These are phyloP conservation scores for Inga laurina DNA, from an alignment of 306 rosid genomes.

Conservation along the genomic window DNA sequence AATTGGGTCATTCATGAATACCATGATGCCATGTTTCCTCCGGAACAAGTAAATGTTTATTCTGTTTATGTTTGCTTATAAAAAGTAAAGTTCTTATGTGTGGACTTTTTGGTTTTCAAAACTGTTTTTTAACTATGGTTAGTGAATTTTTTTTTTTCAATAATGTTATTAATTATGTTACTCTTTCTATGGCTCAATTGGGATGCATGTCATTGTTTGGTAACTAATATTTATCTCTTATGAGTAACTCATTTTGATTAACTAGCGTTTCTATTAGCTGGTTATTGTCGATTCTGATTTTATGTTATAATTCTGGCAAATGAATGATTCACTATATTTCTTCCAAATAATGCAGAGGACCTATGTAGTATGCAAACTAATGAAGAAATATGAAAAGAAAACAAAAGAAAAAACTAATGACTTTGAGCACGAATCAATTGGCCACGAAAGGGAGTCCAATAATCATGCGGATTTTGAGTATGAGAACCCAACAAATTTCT, in stretches of 20 bases:
- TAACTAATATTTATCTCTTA: too few species aligned
- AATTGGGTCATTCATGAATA: conserved; percentile 76
- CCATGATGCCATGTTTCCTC: conserved; percentile 16
- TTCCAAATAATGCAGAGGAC: conserved; percentile 42
- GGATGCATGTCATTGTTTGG: too few species aligned
- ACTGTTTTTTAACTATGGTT: background rate
- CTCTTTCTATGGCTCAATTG: too few species aligned
- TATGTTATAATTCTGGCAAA: background rate
- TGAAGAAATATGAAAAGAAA: conserved; percentile 35
- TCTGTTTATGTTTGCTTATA: background rate
- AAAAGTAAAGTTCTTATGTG: too few species aligned
- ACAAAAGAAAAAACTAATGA: background rate
- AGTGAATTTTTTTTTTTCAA: too few species aligned
- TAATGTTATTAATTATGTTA: too few species aligned
- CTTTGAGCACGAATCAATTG: background rate
- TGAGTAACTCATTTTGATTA: background rate
- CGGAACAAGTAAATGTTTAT: conserved; percentile 31
- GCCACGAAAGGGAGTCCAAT: conserved; percentile 33
- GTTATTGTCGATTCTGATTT: background rate
- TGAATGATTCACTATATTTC: background rate
- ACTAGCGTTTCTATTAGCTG: background rate
- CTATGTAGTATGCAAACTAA: conserved; percentile 55
- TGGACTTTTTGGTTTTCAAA: background rate
- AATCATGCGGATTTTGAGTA: conserved; percentile 7
- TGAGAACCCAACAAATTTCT: background rate